Evolutionary conservation across 164 flowering plant genomes (phyloP).

Genomic region (Vitis cinerea): DNA sequence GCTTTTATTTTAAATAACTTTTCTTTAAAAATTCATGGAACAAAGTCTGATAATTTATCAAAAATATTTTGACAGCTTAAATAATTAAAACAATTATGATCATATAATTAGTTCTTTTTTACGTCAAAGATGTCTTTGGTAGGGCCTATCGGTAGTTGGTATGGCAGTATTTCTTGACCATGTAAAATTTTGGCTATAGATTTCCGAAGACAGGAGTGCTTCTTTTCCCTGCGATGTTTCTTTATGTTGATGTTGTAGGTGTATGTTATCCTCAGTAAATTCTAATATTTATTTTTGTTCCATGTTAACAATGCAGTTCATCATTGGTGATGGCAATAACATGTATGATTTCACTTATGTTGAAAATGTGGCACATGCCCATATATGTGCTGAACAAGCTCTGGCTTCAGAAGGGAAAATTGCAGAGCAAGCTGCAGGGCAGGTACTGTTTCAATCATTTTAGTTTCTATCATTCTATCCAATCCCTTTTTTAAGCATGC

Average conservation of each 20-base stretch:
- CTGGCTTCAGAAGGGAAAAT: slow-evolving; percentile 62
- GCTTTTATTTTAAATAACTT: not conserved
- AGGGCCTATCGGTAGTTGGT: not conserved
- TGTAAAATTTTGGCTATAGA: not conserved
- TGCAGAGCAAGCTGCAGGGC: slow-evolving; percentile 82
- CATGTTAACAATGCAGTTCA: slow-evolving; percentile 53
- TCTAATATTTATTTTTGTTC: not conserved
- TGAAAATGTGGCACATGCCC: slow-evolving; percentile 95
- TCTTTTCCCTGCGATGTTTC: not conserved
- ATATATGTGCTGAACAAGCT: slow-evolving; percentile 93
- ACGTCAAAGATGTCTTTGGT: not conserved
- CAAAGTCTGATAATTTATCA: not conserved
- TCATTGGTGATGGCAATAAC: slow-evolving; percentile 93
- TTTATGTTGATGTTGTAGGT: not conserved
- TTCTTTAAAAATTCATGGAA: not conserved
- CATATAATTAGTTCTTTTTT: not conserved
- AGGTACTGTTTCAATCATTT: slow-evolving; percentile 48
- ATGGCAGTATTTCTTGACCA: not conserved
- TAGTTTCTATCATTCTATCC: too few relatives aligned
- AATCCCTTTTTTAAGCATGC: not conserved
- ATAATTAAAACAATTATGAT: not conserved
- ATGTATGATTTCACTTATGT: slow-evolving; percentile 90
- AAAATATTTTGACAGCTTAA: too few relatives aligned
- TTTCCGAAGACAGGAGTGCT: not conserved
- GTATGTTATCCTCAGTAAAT: not conserved